Conservation (phyloP, 2,329 filamentous ascomycete genomes). For the Lasiodiplodia sp. region DNA sequence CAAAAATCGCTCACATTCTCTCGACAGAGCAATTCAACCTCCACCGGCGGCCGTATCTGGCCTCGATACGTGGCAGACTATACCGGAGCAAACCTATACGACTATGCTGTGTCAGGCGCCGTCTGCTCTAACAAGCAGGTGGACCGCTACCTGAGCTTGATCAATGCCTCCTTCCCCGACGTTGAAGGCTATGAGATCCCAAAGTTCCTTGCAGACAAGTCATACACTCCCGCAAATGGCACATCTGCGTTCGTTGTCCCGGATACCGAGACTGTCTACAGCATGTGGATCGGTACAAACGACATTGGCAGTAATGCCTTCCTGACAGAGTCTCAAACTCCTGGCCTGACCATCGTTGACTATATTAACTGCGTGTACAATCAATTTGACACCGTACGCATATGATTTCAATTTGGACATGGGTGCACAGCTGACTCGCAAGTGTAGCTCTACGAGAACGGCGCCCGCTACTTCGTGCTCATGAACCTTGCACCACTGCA, state of each 20-base stretch:
- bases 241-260: slow-evolving; percentile 51
- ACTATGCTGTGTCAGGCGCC: slow-evolving; percentile 77
- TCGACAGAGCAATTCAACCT: slow-evolving; percentile 57
- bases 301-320: slow-evolving; percentile 74
- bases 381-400: slow-evolving; percentile 34
- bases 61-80: slow-evolving; percentile 69
- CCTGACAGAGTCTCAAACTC: slow-evolving; percentile 68
- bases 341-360: slow-evolving; percentile 66
- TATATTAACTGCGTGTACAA: slow-evolving; percentile 73
- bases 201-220: slow-evolving; percentile 55
- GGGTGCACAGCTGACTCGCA: slow-evolving; percentile 44
- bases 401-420: slow-evolving; percentile 50
- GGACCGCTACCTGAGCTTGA: slow-evolving; percentile 59
- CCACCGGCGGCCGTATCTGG: slow-evolving; percentile 74
- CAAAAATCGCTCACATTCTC: not conserved
- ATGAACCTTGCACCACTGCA: slow-evolving; percentile 74
- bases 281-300: slow-evolving; percentile 83
- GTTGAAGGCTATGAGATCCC: slow-evolving; percentile 55
- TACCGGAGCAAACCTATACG: slow-evolving; percentile 62
- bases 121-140: slow-evolving; percentile 75
- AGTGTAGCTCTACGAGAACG: slow-evolving; percentile 65
- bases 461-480: slow-evolving; percentile 74
- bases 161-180: slow-evolving; percentile 66
- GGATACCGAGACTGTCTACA: slow-evolving; percentile 71
- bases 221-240: slow-evolving; percentile 42